Evolutionary conservation across 345 rosid genomes (phyloP).

Genomic region (Eucalyptus fibrosa): DNA sequence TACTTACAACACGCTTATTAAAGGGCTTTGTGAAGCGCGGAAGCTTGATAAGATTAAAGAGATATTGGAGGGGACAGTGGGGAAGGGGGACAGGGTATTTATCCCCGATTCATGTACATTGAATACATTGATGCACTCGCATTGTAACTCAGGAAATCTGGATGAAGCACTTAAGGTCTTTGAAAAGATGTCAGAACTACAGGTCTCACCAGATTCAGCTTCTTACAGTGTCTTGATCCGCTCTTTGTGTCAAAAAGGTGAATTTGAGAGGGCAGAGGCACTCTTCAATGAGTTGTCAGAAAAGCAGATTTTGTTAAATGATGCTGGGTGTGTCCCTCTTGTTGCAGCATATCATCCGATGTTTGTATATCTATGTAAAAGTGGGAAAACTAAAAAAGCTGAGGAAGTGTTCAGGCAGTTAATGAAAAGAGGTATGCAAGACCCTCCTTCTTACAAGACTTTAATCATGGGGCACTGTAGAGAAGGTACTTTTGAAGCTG

Average conservation of each 20-base stretch:
- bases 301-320: constrained; percentile 29
- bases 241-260: constrained; percentile 34
- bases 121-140: constrained; percentile 54
- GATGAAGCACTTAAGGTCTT: constrained; percentile 48
- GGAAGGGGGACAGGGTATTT: constrained; percentile 16
- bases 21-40: constrained; percentile 58
- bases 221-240: constrained; percentile 67
- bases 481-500: constrained; percentile 51
- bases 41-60: constrained; percentile 47
- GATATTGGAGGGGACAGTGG: constrained; percentile 20
- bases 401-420: constrained; percentile 70
- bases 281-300: constrained; percentile 44
- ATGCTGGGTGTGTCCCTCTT: constrained; percentile 47
- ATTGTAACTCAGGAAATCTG: constrained; percentile 46
- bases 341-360: constrained; percentile 76
- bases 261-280: constrained; percentile 55
- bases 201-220: constrained; percentile 61
- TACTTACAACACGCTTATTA: constrained; percentile 61
- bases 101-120: constrained; percentile 72
- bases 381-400: constrained; percentile 57
- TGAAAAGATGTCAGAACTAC: constrained; percentile 32
- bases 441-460: constrained; percentile 55
- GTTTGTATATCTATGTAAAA: constrained; percentile 55
- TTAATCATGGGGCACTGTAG: constrained; percentile 66
- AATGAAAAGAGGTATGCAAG: constrained; percentile 71